These are phyloP conservation scores for Craspedostauros australis DNA, from an alignment of 108 stramenopile genomes.

Conservation along the genomic window DNA sequence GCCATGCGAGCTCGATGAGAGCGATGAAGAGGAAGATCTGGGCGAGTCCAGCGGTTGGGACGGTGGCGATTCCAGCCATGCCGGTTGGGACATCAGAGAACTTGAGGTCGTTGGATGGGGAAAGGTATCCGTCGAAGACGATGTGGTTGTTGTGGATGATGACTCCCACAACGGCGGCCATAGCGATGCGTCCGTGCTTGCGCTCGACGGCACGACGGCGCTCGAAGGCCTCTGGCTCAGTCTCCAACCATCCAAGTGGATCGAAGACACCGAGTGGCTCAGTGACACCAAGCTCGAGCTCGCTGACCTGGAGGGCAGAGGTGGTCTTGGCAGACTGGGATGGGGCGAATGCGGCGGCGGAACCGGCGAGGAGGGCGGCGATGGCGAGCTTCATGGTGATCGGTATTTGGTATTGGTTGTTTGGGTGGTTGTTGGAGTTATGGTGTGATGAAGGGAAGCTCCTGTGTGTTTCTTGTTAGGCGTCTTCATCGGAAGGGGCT, in stretches of 20 bases:
- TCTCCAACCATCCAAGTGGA: constrained; percentile 61
- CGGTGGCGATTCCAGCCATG: constrained; percentile 29
- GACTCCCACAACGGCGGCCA: constrained; percentile 66
- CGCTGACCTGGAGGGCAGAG: too few relatives aligned
- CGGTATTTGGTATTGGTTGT: too few relatives aligned
- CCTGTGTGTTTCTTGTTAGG: too few relatives aligned
- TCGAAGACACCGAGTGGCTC: constrained; percentile 86
- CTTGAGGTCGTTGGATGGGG: constrained; percentile 32
- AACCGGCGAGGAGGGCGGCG: too few relatives aligned
- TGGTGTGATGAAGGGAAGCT: too few relatives aligned
- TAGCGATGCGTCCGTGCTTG: constrained; percentile 76
- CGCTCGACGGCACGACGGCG: constrained; percentile 46
- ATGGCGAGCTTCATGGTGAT: too few relatives aligned
- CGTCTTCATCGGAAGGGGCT: too few relatives aligned
- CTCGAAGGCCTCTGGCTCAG: constrained; percentile 41
- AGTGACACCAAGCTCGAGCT: constrained; percentile 80
- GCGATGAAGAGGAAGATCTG: constrained; percentile 57
- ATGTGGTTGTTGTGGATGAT: constrained; percentile 56
- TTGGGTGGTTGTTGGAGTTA: too few relatives aligned
- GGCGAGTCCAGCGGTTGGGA: constrained; percentile 37
- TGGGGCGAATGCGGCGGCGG: too few relatives aligned
- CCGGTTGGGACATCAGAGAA: constrained; percentile 21
- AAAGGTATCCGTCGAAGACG: constrained; percentile 43
- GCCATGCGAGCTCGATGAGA: constrained; percentile 44
- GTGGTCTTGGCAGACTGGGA: too few relatives aligned